Evolutionary conservation across 768 basidiomycete species (phyloP), one percentile per base, ranked within the genome.

Genomic region (Boletus sp.): DNA sequence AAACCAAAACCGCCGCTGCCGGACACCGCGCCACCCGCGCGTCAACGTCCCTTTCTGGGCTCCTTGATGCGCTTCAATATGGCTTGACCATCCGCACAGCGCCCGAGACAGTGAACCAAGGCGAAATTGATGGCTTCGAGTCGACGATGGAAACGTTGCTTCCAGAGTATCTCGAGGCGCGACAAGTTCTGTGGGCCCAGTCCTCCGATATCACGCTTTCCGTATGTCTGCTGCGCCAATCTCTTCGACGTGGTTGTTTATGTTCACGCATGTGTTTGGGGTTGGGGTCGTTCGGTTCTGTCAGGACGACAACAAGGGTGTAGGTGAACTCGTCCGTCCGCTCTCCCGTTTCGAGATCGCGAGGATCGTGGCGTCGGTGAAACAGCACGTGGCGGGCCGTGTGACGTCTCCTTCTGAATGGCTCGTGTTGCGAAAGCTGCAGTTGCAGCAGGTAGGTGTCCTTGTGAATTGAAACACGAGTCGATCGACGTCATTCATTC

Each of bases 351-450:
- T 73, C 21, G 80, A 81, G 54, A 58, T 72, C 7, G 58, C 74
- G 9, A 70, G 74, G 30, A 59, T 76, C 25, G 56, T 77, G 56
- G 59, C 70, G 25, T 53, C 47, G 17, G 57, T 59, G 5, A 63
- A 53, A 32, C 51, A 60, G 4, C 54, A 42, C 37, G 13, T 40
- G 25, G 54, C 23, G 4, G 56, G 56, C 8, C 50, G 66, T 19
- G 47, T 54, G 34, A 54, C 59, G 45, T 65, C 70, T 14, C 50
- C 67, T 39, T 58, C 62, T 5, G 72, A 78, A 40, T 65, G 67
- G 21, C 68, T 81, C 27, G 57, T 67, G 27, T 40, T 72, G 47
- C 74, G 80, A 43, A 82, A 78, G 59, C 69, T 83, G 43, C 79
- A 77, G 62, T 50, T 84, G 14, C 68, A 67, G 33, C 75, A 72